phyloP scores from a whole-genome alignment of 768 basidiomycete species.

The Mycena epipterygia region DNA sequence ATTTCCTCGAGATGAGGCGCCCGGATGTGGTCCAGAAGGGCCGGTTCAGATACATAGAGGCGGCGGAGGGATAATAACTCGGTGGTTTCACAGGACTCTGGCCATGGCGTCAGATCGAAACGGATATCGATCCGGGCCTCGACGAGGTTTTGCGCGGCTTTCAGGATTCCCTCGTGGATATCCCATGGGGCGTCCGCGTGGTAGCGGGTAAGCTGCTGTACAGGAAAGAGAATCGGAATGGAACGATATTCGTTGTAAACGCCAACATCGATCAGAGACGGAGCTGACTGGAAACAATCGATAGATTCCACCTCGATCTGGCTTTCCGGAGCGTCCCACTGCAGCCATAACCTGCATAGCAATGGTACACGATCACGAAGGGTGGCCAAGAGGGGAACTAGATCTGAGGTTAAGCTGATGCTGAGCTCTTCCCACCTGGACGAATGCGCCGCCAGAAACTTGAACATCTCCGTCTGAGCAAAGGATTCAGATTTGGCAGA shows the following conservation, averaged over 20 bases:
- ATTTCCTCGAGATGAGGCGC: not conserved
- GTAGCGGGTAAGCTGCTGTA: constrained; percentile 5
- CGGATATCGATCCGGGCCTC: not conserved
- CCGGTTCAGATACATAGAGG: not conserved
- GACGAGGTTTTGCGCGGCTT: not conserved
- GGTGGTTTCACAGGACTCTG: too few species aligned
- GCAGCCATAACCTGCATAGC: not conserved
- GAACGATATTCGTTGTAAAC: not conserved
- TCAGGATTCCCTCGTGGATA: not conserved
- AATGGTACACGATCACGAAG: not conserved
- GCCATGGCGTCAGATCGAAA: not conserved
- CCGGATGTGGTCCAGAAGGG: not conserved
- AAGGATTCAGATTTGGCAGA: too few species aligned
- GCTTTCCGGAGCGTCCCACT: not conserved
- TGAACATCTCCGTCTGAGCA: not conserved
- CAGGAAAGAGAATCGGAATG: not conserved
- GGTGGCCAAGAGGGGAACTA: not conserved
- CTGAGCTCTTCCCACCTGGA: not conserved
- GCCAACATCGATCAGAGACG: not conserved
- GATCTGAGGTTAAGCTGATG: not conserved
- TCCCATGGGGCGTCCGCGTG: not conserved
- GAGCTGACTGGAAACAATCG: not conserved
- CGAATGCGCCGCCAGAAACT: not conserved
- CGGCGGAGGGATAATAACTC: not conserved
- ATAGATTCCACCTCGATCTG: not conserved